Conservation (phyloP, 179 eudicot species). For the Drosera spatulata region DNA sequence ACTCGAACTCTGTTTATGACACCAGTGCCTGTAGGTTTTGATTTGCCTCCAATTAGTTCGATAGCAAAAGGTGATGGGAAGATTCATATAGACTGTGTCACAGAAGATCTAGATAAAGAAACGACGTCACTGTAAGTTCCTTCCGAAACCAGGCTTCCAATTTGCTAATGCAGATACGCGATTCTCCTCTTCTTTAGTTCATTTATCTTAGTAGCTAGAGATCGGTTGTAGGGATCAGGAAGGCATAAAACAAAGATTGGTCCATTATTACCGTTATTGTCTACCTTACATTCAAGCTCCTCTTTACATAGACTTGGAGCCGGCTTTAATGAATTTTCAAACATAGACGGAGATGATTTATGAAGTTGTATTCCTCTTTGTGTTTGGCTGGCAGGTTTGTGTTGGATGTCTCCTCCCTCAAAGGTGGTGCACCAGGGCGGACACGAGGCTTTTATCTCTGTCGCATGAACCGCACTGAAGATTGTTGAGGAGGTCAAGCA, state of each 20-base stretch:
- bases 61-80: slow-evolving; percentile 43
- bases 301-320: too few relatives aligned
- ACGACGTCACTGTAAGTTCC: slow-evolving; percentile 37
- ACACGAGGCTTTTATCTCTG: slow-evolving; percentile 62
- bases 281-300: too few relatives aligned
- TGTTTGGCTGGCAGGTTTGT: slow-evolving; percentile 33
- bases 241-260: too few relatives aligned
- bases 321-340: background rate
- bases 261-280: too few relatives aligned
- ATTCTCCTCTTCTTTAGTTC: background rate
- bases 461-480: slow-evolving; percentile 14
- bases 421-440: slow-evolving; percentile 88
- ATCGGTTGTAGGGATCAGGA: too few relatives aligned
- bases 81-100: slow-evolving; percentile 33
- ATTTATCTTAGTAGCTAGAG: too few relatives aligned
- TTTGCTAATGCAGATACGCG: background rate
- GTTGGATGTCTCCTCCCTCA: slow-evolving; percentile 54
- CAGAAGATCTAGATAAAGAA: slow-evolving; percentile 20
- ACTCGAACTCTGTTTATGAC: slow-evolving; percentile 1
- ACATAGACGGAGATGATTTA: background rate
- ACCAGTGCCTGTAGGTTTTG: slow-evolving; percentile 28
- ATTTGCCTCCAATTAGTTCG: slow-evolving; percentile 37
- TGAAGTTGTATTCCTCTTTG: background rate
- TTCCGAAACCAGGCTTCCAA: background rate
- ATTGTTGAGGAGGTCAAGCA: slow-evolving; percentile 19